Conservation (phyloP, 2,329 filamentous ascomycete genomes). For the Apiospora malaysiana region DNA sequence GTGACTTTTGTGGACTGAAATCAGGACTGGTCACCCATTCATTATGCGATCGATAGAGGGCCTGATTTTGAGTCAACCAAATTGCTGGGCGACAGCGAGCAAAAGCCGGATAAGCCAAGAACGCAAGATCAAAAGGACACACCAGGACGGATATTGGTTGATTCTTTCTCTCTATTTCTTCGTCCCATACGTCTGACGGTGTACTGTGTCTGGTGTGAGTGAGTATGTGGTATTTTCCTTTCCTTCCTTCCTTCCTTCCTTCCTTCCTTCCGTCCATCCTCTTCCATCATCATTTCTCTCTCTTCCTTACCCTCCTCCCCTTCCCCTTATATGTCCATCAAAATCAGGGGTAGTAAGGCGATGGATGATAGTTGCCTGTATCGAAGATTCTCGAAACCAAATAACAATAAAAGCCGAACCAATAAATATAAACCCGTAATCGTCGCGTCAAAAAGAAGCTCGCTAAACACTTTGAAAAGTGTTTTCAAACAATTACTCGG, state of each 20-base stretch:
- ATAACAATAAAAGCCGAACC: not conserved
- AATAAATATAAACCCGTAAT: not conserved
- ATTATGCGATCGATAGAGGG: too few species aligned
- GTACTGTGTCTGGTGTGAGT: not conserved
- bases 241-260: not conserved
- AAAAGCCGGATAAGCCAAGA: not conserved
- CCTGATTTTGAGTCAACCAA: not conserved
- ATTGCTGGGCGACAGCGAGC: not conserved
- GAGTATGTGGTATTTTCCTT: not conserved
- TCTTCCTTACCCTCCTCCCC: not conserved
- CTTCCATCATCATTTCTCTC: not conserved
- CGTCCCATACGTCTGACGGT: not conserved
- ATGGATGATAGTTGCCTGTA: not conserved
- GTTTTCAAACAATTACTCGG: not conserved
- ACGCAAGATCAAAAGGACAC: not conserved
- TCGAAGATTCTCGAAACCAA: not conserved
- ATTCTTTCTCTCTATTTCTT: not conserved
- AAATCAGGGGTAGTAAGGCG: not conserved
- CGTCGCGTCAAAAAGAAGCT: conserved; percentile 1
- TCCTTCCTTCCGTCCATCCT: not conserved
- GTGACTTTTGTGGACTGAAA: not conserved
- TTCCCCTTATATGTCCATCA: not conserved
- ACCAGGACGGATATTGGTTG: not conserved
- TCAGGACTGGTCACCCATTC: too few species aligned
- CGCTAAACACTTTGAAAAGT: not conserved